Evolutionary conservation across 192 early-diverging fungal species (phyloP), one percentile per base, ranked within the genome.

Genomic region (Oehlia diaphana): DNA sequence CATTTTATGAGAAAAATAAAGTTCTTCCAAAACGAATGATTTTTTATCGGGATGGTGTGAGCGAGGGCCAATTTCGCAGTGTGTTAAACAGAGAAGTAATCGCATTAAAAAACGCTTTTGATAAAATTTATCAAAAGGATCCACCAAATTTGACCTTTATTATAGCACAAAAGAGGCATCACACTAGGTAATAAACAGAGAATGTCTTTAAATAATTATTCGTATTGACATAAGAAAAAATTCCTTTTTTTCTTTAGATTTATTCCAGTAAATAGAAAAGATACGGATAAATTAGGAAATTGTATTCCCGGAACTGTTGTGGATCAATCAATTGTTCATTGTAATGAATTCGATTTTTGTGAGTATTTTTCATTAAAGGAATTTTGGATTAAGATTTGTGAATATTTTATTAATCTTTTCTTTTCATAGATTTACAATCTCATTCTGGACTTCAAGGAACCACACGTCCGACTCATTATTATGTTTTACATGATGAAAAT

Each of bases 381-480:
- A 61, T 0, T 63, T 42, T 62, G 12, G 0, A 8, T 74, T 10
- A 26, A n/a, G 0, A 21, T 74, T 33, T 61, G 7, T 35, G 23
- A 16, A n/a, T 3, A n/a, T 37, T 33, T 37, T 75, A 63, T 37
- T 63, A 63, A 75, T 75, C 39, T 35, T 39, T 63, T 63, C 9
- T 74, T 47, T 0, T 12, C 9, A 62, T 63, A 75, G 93, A 92
- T 74, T 81, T 98, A 47, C 93, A 92, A 82, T 91, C 93, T 44
- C 96, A 98, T 79, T 89, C 91, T 0, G 96, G 95, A 31, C 86
- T 98, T 66, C 96, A 97, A 82, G 96, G 96, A 63, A 96, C 95
- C 0, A 95, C 94, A 47, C 92, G 95, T 63, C 94, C 96, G 0
- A 94, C 94, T 1, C 92, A 95, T 84, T 98, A 98, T 90, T 91